A percentile compares a stretch with the other conserved stretches of the same genome.
Evolutionary conservation across 2,329 filamentous ascomycete genomes (phyloP).

Genomic region (Cyphellophora europaea): DNA sequence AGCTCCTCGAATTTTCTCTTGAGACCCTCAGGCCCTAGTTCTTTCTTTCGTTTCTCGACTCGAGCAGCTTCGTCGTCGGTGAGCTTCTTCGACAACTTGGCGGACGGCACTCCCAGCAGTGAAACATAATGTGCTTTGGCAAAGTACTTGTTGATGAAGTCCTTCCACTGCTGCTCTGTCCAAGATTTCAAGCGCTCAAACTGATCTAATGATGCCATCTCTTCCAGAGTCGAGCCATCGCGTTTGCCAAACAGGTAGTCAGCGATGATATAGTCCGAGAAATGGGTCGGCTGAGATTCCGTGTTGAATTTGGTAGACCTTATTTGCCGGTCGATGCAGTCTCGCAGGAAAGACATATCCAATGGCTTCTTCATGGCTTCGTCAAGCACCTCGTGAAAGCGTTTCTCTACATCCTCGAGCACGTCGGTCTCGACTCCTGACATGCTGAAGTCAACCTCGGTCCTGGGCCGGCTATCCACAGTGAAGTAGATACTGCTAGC

Average conservation of each 20-base stretch:
- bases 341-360: constrained; percentile 81
- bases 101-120: constrained; percentile 77
- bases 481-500: constrained; percentile 76
- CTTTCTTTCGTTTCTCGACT: constrained; percentile 66
- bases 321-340: constrained; percentile 74
- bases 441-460: constrained; percentile 75
- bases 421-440: constrained; percentile 82
- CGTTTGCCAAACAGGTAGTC: constrained; percentile 86
- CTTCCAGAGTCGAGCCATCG: constrained; percentile 65
- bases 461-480: constrained; percentile 70
- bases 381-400: constrained; percentile 73
- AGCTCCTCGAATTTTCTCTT: constrained; percentile 65
- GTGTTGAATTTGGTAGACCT: constrained; percentile 75
- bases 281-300: constrained; percentile 72
- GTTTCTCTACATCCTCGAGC: constrained; percentile 71
- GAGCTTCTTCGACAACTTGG: constrained; percentile 66
- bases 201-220: constrained; percentile 43
- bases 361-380: constrained; percentile 72
- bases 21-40: constrained; percentile 73
- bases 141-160: constrained; percentile 75
- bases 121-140: constrained; percentile 78
- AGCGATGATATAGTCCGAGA: constrained; percentile 75
- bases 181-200: constrained; percentile 65
- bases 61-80: constrained; percentile 74
- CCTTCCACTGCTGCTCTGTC: constrained; percentile 75